phyloP scores from a whole-genome alignment of 176 grass and related monocot species.

The maize (Zea mays) region DNA sequence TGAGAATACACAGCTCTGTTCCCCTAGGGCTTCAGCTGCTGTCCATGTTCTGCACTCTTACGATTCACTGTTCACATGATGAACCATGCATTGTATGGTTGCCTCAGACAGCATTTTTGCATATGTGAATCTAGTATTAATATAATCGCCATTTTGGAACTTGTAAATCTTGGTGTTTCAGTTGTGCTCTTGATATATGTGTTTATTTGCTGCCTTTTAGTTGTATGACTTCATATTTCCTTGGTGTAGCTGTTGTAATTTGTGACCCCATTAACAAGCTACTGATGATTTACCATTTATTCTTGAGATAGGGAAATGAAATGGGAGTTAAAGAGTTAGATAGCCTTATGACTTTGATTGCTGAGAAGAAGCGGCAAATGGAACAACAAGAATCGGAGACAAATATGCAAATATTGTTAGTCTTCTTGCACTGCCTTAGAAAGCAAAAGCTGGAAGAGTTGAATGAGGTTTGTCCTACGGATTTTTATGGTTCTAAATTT shows the following conservation, averaged over 20 bases:
- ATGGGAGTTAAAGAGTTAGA: slow-evolving; percentile 89
- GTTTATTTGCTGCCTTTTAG: not conserved
- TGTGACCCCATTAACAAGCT: not conserved
- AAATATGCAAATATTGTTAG: slow-evolving; percentile 98
- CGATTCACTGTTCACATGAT: slow-evolving; percentile 18
- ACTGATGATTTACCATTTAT: slow-evolving; percentile 9
- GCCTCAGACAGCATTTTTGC: not conserved
- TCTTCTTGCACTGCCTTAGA: slow-evolving; percentile 95
- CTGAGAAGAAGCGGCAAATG: slow-evolving; percentile 94
- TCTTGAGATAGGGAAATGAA: slow-evolving; percentile 68
- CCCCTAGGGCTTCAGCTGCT: not conserved
- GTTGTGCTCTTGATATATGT: not conserved
- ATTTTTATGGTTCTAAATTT: slow-evolving; percentile 27
- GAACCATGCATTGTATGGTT: slow-evolving; percentile 9
- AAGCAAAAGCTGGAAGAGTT: slow-evolving; percentile 95
- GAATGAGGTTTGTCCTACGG: slow-evolving; percentile 69
- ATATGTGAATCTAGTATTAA: not conserved
- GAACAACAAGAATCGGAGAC: slow-evolving; percentile 96
- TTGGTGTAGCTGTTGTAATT: not conserved
- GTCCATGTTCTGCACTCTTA: not conserved
- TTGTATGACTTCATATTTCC: not conserved
- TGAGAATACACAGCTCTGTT: slow-evolving; percentile 7
- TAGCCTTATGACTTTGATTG: slow-evolving; percentile 72
- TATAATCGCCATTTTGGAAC: slow-evolving; percentile 1
- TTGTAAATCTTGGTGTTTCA: not conserved